These are phyloP conservation scores for Fusarium sacchari DNA, from an alignment of 2,329 filamentous ascomycete genomes.

Conservation along the genomic window DNA sequence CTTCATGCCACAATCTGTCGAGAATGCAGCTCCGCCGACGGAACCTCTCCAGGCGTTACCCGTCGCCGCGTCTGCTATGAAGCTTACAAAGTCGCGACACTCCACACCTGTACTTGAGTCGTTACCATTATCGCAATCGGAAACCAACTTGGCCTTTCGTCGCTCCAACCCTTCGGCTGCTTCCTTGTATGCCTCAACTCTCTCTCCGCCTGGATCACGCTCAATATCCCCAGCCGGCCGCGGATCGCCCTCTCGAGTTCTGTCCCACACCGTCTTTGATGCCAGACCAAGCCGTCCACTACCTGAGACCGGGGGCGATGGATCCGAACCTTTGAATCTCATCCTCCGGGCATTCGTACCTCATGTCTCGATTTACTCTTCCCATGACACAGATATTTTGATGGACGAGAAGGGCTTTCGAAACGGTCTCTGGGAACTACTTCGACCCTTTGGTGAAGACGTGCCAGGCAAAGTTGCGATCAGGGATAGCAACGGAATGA, in stretches of 20 bases:
- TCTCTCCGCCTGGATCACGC: conserved; percentile 74
- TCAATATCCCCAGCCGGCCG: conserved; percentile 73
- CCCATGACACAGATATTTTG: conserved; percentile 83
- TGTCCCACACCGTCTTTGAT: conserved; percentile 68
- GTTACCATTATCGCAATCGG: conserved; percentile 60
- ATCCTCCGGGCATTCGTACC: conserved; percentile 89
- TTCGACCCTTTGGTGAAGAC: conserved; percentile 90
- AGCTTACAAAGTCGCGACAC: conserved; percentile 70
- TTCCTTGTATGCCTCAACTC: conserved; percentile 71
- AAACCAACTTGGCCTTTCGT: conserved; percentile 64
- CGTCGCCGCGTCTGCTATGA: conserved; percentile 68
- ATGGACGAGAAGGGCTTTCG: conserved; percentile 85
- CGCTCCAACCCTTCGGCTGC: conserved; percentile 67
- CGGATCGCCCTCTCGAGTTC: conserved; percentile 65
- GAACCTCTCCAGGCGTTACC: conserved; percentile 77
- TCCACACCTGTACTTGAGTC: conserved; percentile 62
- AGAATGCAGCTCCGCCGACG: conserved; percentile 68
- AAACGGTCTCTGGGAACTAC: conserved; percentile 82
- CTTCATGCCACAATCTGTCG: conserved; percentile 75
- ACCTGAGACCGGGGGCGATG: conserved; percentile 55
- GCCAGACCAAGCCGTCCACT: conserved; percentile 56
- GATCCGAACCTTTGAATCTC: conserved; percentile 68
- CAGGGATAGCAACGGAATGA: conserved; percentile 87
- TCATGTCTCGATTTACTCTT: conserved; percentile 87
- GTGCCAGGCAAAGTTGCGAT: conserved; percentile 90